Percentiles rank a stretch among this genome's conserved stretches.
phyloP scores from a whole-genome alignment of 208 protist genomes.

The Acanthamoeba healyi region DNA sequence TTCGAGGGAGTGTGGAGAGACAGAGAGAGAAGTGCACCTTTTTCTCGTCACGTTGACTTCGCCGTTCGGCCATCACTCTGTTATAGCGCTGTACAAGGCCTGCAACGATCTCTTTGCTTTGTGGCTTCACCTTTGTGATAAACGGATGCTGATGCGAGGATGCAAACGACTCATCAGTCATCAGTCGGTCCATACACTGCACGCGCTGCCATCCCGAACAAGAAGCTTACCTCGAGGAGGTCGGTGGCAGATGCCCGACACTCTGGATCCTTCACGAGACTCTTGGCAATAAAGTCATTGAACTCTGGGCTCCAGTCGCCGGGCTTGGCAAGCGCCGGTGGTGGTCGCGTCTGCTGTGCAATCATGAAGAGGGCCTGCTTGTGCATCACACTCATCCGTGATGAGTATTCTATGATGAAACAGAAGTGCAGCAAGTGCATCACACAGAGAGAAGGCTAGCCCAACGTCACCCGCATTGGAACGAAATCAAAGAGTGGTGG shows the following conservation, averaged over 20 bases:
- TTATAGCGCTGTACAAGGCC: not conserved
- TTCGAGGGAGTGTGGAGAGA: too few species aligned
- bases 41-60: constrained; percentile 9
- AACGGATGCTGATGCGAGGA: not conserved
- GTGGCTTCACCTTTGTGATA: constrained; percentile 1
- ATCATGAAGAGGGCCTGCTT: constrained; percentile 48
- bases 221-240: not conserved
- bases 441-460: not conserved
- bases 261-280: constrained; percentile 32
- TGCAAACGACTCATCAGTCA: too few species aligned
- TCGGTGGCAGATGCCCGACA: constrained; percentile 27
- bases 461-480: not conserved
- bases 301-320: constrained; percentile 16
- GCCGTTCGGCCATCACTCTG: not conserved
- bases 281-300: constrained; percentile 59
- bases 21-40: too few species aligned
- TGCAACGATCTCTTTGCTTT: not conserved
- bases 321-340: constrained; percentile 12
- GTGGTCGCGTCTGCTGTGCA: constrained; percentile 29
- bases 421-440: too few species aligned
- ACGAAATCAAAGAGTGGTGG: constrained; percentile 54
- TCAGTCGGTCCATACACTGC: too few species aligned
- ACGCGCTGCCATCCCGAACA: too few species aligned
- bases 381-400: not conserved
- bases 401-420: not conserved